Evolutionary conservation across 129 eudicot species (phyloP).

Genomic region (sunflower (Helianthus annuus)): DNA sequence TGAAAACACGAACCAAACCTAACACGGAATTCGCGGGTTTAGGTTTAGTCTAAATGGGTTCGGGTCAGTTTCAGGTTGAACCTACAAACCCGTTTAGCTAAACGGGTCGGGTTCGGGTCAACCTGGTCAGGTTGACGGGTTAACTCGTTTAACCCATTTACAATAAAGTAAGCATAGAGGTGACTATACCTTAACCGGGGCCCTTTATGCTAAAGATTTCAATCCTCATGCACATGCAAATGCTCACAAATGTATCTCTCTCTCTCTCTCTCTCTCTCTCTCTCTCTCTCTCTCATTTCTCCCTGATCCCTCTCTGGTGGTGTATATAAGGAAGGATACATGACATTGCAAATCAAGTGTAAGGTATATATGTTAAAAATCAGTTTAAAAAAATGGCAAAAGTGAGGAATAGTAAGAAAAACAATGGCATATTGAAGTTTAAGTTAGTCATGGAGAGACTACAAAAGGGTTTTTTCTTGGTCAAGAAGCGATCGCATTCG

Average conservation of each 20-base stretch:
- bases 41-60: too few species aligned
- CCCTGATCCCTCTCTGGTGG: neutral
- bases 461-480: slow-evolving; percentile 38
- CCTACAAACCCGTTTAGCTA: too few species aligned
- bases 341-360: slow-evolving; percentile 15
- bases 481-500: slow-evolving; percentile 8
- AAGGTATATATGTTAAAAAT: slow-evolving; percentile 2
- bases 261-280: neutral
- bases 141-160: too few species aligned
- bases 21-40: too few species aligned
- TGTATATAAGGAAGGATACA: slow-evolving; percentile 31
- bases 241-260: slow-evolving; percentile 1
- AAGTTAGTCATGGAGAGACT: slow-evolving; percentile 27
- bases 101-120: too few species aligned
- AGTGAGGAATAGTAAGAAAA: slow-evolving; percentile 25
- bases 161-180: slow-evolving; percentile 27
- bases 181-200: slow-evolving; percentile 35
- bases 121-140: too few species aligned
- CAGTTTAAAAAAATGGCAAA: slow-evolving; percentile 26
- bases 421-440: slow-evolving; percentile 35
- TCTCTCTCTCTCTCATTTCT: neutral
- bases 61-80: too few species aligned
- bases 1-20: too few species aligned
- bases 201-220: slow-evolving; percentile 3
- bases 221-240: slow-evolving; percentile 36